These are phyloP conservation scores for Tylopilus subfusipes DNA, from an alignment of 768 basidiomycete species.

Conservation along the genomic window DNA sequence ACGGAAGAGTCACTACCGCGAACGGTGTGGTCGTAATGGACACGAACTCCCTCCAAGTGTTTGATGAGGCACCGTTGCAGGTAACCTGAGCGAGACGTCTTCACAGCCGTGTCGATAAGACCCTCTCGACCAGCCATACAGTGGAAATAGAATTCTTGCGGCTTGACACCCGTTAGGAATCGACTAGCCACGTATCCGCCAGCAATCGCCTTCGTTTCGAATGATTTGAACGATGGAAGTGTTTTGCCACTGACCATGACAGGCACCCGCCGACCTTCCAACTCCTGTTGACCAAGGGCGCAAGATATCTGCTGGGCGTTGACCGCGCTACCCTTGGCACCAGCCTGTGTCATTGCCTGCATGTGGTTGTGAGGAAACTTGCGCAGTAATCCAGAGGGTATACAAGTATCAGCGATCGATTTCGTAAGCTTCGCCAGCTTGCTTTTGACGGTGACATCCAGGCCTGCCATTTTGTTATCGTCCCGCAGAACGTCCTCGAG, in stretches of 20 bases:
- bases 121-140: conserved; percentile 99
- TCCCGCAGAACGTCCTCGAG: conserved; percentile 92
- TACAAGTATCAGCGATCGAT: conserved; percentile 81
- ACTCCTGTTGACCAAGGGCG: conserved; percentile 92
- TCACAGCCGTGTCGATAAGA: conserved; percentile 98
- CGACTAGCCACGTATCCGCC: conserved; percentile 98
- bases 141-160: conserved; percentile 99
- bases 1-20: conserved; percentile 91
- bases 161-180: conserved; percentile 96
- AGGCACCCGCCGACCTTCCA: conserved; percentile 97
- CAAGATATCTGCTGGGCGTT: conserved; percentile 99
- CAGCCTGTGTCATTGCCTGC: conserved; percentile 98
- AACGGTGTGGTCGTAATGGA: conserved; percentile 98
- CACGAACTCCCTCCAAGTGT: conserved; percentile 92
- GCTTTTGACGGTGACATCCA: conserved; percentile 89
- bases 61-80: conserved; percentile 98
- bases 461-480: conserved; percentile 95
- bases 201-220: conserved; percentile 97
- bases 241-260: conserved; percentile 99
- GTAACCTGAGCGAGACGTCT: conserved; percentile 97
- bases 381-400: conserved; percentile 84
- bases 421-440: conserved; percentile 84
- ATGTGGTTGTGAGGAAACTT: conserved; percentile 98
- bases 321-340: conserved; percentile 96
- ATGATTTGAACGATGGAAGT: conserved; percentile 91